Evolutionary conservation across 2,329 filamentous ascomycete species (phyloP).

Genomic region (Aureobasidium uvarum): DNA sequence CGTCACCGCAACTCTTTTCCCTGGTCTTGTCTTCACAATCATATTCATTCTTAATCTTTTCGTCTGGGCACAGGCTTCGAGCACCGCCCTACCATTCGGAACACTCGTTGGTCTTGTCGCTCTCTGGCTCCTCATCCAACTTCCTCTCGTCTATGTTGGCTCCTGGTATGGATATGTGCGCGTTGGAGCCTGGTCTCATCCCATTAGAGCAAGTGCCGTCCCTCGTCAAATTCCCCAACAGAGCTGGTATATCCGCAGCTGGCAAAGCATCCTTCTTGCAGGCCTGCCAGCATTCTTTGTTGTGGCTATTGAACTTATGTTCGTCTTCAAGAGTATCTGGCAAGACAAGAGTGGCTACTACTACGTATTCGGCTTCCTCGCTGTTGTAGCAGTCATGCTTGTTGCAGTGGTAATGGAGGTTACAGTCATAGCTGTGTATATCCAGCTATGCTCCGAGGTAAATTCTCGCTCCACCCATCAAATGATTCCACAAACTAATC

Average conservation of each 20-base stretch:
- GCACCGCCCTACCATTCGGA: conserved; percentile 79
- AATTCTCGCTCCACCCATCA: conserved; percentile 28
- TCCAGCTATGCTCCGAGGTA: conserved; percentile 75
- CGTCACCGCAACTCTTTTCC: conserved; percentile 71
- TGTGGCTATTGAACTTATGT: conserved; percentile 82
- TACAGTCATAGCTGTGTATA: conserved; percentile 78
- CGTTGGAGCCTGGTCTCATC: conserved; percentile 71
- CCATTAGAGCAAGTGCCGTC: conserved; percentile 70
- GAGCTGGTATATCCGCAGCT: conserved; percentile 68
- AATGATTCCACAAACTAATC: conserved; percentile 26
- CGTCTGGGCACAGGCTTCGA: conserved; percentile 86
- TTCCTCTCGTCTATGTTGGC: conserved; percentile 78
- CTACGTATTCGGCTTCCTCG: conserved; percentile 85
- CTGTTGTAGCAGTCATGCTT: conserved; percentile 69
- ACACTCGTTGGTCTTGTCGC: conserved; percentile 70
- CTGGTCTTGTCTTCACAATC: conserved; percentile 70
- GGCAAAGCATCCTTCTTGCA: conserved; percentile 65
- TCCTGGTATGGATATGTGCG: conserved; percentile 72
- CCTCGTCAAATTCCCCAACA: conserved; percentile 72
- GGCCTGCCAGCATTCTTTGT: conserved; percentile 82
- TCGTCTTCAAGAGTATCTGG: conserved; percentile 84
- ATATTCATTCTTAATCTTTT: conserved; percentile 83
- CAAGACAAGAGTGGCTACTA: conserved; percentile 90
- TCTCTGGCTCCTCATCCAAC: conserved; percentile 82
- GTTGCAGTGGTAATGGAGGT: conserved; percentile 78